Evolutionary conservation across 257 asterid genomes (phyloP).

Genomic region (Salvia hispanica): DNA sequence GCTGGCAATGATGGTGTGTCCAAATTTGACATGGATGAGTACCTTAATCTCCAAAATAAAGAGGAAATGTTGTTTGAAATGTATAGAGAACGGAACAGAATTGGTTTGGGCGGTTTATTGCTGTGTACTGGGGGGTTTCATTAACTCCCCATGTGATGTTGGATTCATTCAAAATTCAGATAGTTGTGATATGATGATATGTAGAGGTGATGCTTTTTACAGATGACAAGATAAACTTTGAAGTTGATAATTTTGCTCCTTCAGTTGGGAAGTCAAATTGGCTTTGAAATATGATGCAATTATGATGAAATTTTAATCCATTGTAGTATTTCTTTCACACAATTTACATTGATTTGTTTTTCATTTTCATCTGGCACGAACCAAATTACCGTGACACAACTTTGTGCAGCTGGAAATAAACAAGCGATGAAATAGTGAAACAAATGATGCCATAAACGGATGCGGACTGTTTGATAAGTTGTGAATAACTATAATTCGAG

Average conservation of each 20-base stretch:
- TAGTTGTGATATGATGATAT: not conserved
- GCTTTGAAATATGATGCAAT: not conserved
- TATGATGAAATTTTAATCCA: not conserved
- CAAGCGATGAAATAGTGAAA: too few species aligned
- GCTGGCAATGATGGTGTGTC: constrained; percentile 29
- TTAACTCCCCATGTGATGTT: constrained; percentile 20
- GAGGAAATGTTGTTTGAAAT: constrained; percentile 71
- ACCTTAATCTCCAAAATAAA: constrained; percentile 36
- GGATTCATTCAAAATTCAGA: constrained; percentile 11
- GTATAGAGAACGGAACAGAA: constrained; percentile 59
- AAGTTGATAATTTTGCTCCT: not conserved
- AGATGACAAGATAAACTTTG: not conserved
- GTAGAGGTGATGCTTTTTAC: constrained; percentile 5
- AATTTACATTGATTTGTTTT: not conserved
- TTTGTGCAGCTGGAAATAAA: too few species aligned
- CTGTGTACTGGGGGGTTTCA: constrained; percentile 50
- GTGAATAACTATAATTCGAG: too few species aligned
- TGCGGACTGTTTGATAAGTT: too few species aligned
- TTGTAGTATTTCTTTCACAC: not conserved
- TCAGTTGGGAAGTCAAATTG: not conserved
- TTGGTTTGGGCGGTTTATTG: constrained; percentile 66
- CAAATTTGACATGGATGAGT: constrained; percentile 66
- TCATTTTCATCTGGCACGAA: not conserved
- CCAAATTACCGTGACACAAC: too few species aligned
- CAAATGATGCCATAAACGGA: too few species aligned